Conservation (phyloP, 176 grass and related monocot genomes). For the Eleusine indica region DNA sequence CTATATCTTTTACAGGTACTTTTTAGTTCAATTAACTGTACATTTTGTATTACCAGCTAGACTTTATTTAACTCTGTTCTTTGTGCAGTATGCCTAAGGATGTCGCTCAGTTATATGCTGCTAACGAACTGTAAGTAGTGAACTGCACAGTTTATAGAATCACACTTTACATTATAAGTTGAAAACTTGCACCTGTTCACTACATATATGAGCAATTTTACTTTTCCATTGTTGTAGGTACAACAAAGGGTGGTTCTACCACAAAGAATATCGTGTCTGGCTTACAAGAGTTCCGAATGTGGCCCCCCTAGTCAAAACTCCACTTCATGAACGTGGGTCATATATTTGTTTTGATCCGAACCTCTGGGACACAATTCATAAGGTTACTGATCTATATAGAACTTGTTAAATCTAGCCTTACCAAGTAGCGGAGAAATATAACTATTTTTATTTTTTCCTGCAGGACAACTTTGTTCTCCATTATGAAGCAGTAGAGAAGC, state of each 20-base stretch:
- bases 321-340: slow-evolving; percentile 73
- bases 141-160: slow-evolving; percentile 11
- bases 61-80: slow-evolving; percentile 38
- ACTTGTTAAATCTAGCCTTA: slow-evolving; percentile 14
- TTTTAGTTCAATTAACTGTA: slow-evolving; percentile 32
- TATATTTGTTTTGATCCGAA: slow-evolving; percentile 78
- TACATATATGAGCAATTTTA: slow-evolving; percentile 17
- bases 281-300: slow-evolving; percentile 65
- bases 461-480: slow-evolving; percentile 84
- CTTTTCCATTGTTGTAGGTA: slow-evolving; percentile 54
- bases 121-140: slow-evolving; percentile 79
- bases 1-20: slow-evolving; percentile 97
- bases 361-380: slow-evolving; percentile 73
- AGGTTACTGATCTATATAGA: slow-evolving; percentile 54
- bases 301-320: slow-evolving; percentile 65
- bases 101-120: slow-evolving; percentile 85
- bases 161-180: not conserved
- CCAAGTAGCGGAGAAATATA: not conserved
- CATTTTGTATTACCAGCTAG: slow-evolving; percentile 20
- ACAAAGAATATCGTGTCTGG: slow-evolving; percentile 79
- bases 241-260: slow-evolving; percentile 88
- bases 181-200: not conserved
- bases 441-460: slow-evolving; percentile 13
- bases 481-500: slow-evolving; percentile 78
- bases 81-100: slow-evolving; percentile 95